These are phyloP conservation scores for Auriscalpium orientale DNA, from an alignment of 768 basidiomycete genomes.

Conservation along the genomic window DNA sequence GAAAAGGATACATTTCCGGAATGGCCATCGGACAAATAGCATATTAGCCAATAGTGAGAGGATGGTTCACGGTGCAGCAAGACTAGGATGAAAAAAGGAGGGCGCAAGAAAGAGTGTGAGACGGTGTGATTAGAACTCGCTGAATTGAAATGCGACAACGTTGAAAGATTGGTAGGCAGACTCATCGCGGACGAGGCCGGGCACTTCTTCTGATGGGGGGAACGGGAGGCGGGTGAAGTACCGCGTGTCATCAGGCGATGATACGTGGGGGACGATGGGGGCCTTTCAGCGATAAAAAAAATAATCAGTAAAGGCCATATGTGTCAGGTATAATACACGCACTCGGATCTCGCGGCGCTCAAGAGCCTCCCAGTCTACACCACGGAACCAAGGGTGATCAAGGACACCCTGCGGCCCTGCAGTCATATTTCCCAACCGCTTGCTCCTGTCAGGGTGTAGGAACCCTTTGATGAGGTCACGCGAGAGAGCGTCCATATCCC, in stretches of 20 bases:
- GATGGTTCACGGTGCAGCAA: not conserved
- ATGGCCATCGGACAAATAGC: not conserved
- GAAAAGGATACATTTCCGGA: slow-evolving; percentile 9
- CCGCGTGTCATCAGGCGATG: slow-evolving; percentile 75
- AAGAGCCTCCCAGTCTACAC: slow-evolving; percentile 87
- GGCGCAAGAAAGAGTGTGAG: not conserved
- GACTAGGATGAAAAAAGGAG: not conserved
- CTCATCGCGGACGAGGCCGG: slow-evolving; percentile 52
- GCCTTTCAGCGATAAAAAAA: too few species aligned
- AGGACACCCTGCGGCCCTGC: slow-evolving; percentile 89
- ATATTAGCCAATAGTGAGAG: slow-evolving; percentile 4
- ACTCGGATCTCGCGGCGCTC: slow-evolving; percentile 84
- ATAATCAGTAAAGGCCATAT: slow-evolving; percentile 2
- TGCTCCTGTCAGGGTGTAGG: slow-evolving; percentile 84
- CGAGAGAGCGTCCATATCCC: slow-evolving; percentile 81
- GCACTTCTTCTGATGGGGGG: slow-evolving; percentile 73
- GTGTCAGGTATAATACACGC: slow-evolving; percentile 20
- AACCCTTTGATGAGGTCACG: slow-evolving; percentile 84
- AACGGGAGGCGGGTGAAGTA: slow-evolving; percentile 78
- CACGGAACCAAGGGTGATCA: slow-evolving; percentile 91
- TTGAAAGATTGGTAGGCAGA: slow-evolving; percentile 48
- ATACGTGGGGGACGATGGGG: slow-evolving; percentile 78
- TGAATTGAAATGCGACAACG: slow-evolving; percentile 61
- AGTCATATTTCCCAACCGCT: slow-evolving; percentile 87
- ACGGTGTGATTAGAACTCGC: slow-evolving; percentile 50